Conservation (phyloP, 1,139 yeast species). For the Fermentozyma sake region DNA sequence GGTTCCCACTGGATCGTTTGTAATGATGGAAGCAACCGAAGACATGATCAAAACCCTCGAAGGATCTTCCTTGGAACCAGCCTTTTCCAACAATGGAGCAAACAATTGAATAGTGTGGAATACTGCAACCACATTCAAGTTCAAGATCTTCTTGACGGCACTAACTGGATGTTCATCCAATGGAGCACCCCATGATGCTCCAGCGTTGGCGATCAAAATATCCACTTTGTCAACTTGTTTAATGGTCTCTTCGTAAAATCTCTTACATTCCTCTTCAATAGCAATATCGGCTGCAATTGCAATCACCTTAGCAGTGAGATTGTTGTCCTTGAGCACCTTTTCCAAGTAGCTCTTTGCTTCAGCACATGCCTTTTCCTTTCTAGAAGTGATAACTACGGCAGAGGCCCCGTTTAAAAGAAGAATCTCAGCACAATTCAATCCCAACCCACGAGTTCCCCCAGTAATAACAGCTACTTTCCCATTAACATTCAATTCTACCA, state of each 20-base stretch:
- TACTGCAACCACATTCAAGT: slow-evolving; percentile 67
- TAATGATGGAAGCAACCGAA: slow-evolving; percentile 47
- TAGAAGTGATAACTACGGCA: slow-evolving; percentile 60
- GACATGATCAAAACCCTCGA: slow-evolving; percentile 66
- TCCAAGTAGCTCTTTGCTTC: slow-evolving; percentile 54
- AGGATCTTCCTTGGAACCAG: slow-evolving; percentile 59
- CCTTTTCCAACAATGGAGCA: slow-evolving; percentile 50
- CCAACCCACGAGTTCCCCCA: slow-evolving; percentile 80
- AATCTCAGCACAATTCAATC: slow-evolving; percentile 65
- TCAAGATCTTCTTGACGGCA: slow-evolving; percentile 62
- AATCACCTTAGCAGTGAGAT: slow-evolving; percentile 41
- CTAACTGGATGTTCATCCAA: slow-evolving; percentile 57
- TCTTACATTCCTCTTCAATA: slow-evolving; percentile 44
- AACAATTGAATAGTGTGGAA: slow-evolving; percentile 64
- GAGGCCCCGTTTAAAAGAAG: slow-evolving; percentile 61
- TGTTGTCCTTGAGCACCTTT: slow-evolving; percentile 37
- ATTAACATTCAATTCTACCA: slow-evolving; percentile 48
- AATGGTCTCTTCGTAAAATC: slow-evolving; percentile 41
- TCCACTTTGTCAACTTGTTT: slow-evolving; percentile 46
- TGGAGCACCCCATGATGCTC: slow-evolving; percentile 77
- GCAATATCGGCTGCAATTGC: slow-evolving; percentile 63
- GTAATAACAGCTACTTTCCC: slow-evolving; percentile 71
- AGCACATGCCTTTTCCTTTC: slow-evolving; percentile 62
- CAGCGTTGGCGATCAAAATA: slow-evolving; percentile 73
- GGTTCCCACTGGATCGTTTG: slow-evolving; percentile 50